Conservation (phyloP, 768 basidiomycete genomes). For the Leucocoprinus sp. region DNA sequence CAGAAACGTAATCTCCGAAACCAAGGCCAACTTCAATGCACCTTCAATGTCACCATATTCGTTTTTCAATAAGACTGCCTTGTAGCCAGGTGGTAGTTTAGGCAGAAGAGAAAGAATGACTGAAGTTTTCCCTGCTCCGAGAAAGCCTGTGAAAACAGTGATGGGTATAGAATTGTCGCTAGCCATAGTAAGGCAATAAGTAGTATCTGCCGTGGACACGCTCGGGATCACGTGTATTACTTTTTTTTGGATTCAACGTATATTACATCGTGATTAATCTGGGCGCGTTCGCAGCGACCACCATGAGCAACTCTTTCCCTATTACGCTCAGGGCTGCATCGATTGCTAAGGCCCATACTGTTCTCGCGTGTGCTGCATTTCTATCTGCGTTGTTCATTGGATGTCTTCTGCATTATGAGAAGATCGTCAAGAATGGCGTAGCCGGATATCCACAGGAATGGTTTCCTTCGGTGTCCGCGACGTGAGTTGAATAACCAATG, state of each 20-base stretch:
- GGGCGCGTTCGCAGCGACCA: conserved; percentile 2
- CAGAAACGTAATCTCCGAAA: not conserved
- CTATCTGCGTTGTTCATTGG: conserved; percentile 53
- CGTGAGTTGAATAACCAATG: conserved; percentile 38
- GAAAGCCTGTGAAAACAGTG: conserved; percentile 93
- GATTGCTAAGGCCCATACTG: conserved; percentile 58
- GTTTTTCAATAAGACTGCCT: conserved; percentile 88
- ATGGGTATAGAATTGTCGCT: conserved; percentile 53
- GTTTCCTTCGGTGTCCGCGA: conserved; percentile 86
- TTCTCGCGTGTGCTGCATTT: conserved; percentile 61
- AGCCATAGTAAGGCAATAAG: not conserved
- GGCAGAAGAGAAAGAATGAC: conserved; percentile 79
- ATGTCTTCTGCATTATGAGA: conserved; percentile 65
- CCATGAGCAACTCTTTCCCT: conserved; percentile 11
- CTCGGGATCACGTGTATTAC: not conserved
- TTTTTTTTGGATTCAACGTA: too few species aligned
- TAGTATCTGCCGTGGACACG: not conserved
- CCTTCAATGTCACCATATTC: conserved; percentile 95
- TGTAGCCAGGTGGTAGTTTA: conserved; percentile 78
- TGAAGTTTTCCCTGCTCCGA: conserved; percentile 75
- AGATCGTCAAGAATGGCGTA: conserved; percentile 79
- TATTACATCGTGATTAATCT: not conserved
- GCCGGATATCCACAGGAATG: conserved; percentile 82
- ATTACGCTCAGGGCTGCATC: conserved; percentile 39
- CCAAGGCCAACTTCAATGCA: conserved; percentile 18